Evolutionary conservation across 108 stramenopile species (phyloP), one percentile per base, ranked within the genome.

Genomic region (Hondaea fermentalgiana): DNA sequence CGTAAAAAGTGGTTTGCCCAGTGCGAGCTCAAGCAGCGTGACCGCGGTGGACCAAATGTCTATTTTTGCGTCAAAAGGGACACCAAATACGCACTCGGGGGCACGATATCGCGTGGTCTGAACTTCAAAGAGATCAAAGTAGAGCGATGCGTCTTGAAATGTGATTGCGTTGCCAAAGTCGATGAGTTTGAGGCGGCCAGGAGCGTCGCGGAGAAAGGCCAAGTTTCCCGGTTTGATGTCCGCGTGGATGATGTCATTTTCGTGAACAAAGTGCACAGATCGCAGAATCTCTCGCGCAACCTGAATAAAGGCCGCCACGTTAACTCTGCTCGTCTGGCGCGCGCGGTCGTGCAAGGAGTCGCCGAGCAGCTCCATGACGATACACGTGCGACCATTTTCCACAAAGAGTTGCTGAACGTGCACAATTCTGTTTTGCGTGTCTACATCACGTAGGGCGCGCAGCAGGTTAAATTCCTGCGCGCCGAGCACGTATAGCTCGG

Each of bases 301-400:
- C 76, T 83, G 76, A 35, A 53, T 17, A 47, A 83, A 47, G n/a
- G 12, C 28, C 1, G 49, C 76, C 17, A 53, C 49, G 76, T 47
- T 23, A 3, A 83, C 51, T 12, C 51, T 12, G 51, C 6, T n/a
- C 19, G 76, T 3, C 76, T 53, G 45, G 49, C 76, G 51, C 51
- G 51, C 76, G 1, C 64, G 14, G 25, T 83, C 76, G 28, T 83
- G 76, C 10, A 83, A 45, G 1, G 49, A 83, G 51, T 83, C 49
- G 45, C 76, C 76, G 76, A 83, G 76, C 17, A 83, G 76, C 76
- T 83, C 76, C 76, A 83, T 83, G 76, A 53, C 76, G 28, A 83
- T 53, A 4, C 76, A 83, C 19, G 76, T 35, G 5, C 51, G 76
- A 0, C 51, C 51, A 16, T 83, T 53, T 3, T 83, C 49, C 51